Conservation (phyloP, 176 grass and related monocot species). For the Eremochloa ophiuroides region DNA sequence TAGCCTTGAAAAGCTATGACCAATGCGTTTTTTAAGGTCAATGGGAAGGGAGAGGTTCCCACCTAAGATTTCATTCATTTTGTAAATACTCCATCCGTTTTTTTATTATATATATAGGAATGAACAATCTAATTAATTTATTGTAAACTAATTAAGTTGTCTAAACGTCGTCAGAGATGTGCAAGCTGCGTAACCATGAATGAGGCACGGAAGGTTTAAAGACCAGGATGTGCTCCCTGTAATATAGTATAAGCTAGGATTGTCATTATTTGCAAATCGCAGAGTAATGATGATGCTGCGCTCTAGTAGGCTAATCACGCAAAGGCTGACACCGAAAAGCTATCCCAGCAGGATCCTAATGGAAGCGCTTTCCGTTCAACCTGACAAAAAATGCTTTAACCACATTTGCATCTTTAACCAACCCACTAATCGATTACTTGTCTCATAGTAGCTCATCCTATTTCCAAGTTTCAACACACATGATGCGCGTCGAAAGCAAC, state of each 20-base stretch:
- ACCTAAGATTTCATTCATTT: no score
- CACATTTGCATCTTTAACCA: conserved; percentile 41
- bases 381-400: conserved; percentile 3
- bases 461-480: conserved; percentile 41
- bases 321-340: conserved; percentile 20
- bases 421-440: conserved; percentile 31
- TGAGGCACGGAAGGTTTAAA: neutral
- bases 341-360: conserved; percentile 13
- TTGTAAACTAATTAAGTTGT: no score
- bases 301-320: conserved; percentile 28
- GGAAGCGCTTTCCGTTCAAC: conserved; percentile 43
- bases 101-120: no score
- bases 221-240: neutral
- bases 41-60: no score
- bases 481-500: conserved; percentile 31
- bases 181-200: neutral
- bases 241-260: neutral
- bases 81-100: no score
- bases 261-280: conserved; percentile 36
- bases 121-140: no score
- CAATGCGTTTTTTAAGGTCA: no score
- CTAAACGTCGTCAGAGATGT: no score
- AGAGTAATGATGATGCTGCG: conserved; percentile 19
- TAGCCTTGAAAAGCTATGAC: no score
- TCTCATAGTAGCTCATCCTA: neutral